A percentile compares a stretch with the other conserved stretches of the same genome.
These are phyloP conservation scores for Skeletonema tropicum DNA, from an alignment of 108 stramenopile species.

Conservation along the genomic window DNA sequence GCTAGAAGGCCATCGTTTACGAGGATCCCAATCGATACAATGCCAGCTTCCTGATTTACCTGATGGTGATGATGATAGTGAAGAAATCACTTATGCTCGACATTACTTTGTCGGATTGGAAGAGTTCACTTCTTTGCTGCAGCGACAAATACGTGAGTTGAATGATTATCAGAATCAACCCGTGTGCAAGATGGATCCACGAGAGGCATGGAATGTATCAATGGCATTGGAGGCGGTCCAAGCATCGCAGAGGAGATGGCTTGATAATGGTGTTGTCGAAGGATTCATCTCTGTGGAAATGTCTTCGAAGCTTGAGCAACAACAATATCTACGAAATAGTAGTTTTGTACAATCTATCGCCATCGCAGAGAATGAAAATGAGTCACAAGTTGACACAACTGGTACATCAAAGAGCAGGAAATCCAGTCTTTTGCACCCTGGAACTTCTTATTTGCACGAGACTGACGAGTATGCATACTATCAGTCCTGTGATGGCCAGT, in stretches of 20 bases:
- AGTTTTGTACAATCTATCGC: neutral
- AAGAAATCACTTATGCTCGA: slow-evolving; percentile 41
- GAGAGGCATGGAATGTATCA: slow-evolving; percentile 22
- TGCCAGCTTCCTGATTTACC: slow-evolving; percentile 28
- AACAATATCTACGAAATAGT: neutral
- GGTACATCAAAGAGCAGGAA: neutral
- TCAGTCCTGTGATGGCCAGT: slow-evolving; percentile 80
- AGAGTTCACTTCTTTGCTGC: slow-evolving; percentile 27
- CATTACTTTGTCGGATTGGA: slow-evolving; percentile 37
- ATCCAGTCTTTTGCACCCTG: slow-evolving; percentile 15
- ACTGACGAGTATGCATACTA: slow-evolving; percentile 60
- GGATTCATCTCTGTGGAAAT: slow-evolving; percentile 36
- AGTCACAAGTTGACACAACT: neutral
- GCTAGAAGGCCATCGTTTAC: slow-evolving; percentile 18
- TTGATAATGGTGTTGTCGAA: slow-evolving; percentile 18
- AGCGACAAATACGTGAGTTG: slow-evolving; percentile 31
- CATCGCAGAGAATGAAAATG: neutral
- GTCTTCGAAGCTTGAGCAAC: slow-evolving; percentile 16
- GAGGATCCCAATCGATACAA: slow-evolving; percentile 2
- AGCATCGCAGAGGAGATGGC: slow-evolving; percentile 39
- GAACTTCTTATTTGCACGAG: slow-evolving; percentile 35
- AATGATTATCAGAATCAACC: slow-evolving; percentile 22
- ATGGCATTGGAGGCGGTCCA: slow-evolving; percentile 36
- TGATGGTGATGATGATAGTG: slow-evolving; percentile 36
- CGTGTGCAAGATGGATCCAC: slow-evolving; percentile 30